Evolutionary conservation across 2,329 filamentous ascomycete genomes (phyloP).

Genomic region (Cercospora brassicicola): DNA sequence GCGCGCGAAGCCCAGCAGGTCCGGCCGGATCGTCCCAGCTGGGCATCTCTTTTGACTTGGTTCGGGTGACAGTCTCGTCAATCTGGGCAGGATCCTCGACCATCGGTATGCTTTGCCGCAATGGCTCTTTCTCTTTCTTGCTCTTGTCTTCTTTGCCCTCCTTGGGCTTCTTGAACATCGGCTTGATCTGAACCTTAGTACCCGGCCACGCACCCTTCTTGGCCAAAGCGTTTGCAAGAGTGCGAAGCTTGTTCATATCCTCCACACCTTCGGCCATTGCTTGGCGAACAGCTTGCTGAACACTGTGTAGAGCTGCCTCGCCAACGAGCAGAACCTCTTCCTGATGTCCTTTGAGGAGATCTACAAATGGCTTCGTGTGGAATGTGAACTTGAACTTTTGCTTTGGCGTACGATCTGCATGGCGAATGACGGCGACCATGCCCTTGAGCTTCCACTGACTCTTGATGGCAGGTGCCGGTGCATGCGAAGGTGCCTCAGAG

Average conservation of each 20-base stretch:
- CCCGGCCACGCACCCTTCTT: slow-evolving; percentile 94
- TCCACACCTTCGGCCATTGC: slow-evolving; percentile 79
- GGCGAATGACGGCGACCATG: slow-evolving; percentile 92
- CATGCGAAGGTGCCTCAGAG: slow-evolving; percentile 31
- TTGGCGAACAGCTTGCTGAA: slow-evolving; percentile 80
- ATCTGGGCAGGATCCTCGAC: slow-evolving; percentile 12
- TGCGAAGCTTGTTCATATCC: slow-evolving; percentile 80
- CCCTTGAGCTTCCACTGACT: slow-evolving; percentile 98
- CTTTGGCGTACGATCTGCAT: slow-evolving; percentile 95
- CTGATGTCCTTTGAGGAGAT: slow-evolving; percentile 89
- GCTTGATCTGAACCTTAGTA: slow-evolving; percentile 98
- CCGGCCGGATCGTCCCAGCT: slow-evolving; percentile 34
- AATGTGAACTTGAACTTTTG: slow-evolving; percentile 99
- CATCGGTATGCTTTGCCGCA: slow-evolving; percentile 16
- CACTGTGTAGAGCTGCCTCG: slow-evolving; percentile 82
- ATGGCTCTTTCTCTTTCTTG: slow-evolving; percentile 57
- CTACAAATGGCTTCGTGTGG: slow-evolving; percentile 93
- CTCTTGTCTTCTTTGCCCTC: slow-evolving; percentile 21
- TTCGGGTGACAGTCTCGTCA: not conserved
- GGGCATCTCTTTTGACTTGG: slow-evolving; percentile 15
- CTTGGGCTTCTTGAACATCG: slow-evolving; percentile 92
- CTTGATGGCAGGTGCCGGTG: slow-evolving; percentile 64
- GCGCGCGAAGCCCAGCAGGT: slow-evolving; percentile 47
- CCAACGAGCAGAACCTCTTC: slow-evolving; percentile 95
- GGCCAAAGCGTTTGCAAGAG: slow-evolving; percentile 80